Percentiles rank a stretch among this genome's conserved stretches.
Evolutionary conservation across 257 asterid genomes (phyloP).

Genomic region (Salvia hispanica): DNA sequence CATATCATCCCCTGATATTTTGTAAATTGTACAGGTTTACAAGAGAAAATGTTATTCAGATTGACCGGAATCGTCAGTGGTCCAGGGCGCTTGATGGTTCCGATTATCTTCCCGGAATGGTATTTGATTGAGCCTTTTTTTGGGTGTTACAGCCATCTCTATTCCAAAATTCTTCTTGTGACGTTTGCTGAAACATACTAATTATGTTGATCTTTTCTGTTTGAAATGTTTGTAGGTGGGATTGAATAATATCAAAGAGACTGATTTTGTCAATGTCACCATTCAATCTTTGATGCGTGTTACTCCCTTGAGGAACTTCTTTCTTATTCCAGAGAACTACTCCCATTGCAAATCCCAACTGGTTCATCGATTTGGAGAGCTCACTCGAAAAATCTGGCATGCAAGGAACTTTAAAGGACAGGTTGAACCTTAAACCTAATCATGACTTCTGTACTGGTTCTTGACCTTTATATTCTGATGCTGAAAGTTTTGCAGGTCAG

Average conservation of each 20-base stretch:
- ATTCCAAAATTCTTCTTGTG: no score
- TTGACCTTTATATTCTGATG: constrained; percentile 30
- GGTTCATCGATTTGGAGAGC: constrained; percentile 96
- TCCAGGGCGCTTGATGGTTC: constrained; percentile 99
- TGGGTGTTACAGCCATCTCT: constrained; percentile 4
- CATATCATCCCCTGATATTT: constrained; percentile 14
- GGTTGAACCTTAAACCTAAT: constrained; percentile 45
- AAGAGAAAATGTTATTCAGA: constrained; percentile 70
- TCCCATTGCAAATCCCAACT: constrained; percentile 81
- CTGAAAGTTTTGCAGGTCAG: constrained; percentile 72
- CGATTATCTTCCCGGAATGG: constrained; percentile 99
- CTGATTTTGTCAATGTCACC: constrained; percentile 93
- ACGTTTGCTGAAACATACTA: constrained; percentile 4
- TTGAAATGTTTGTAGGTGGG: constrained; percentile 69
- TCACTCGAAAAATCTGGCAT: constrained; percentile 96
- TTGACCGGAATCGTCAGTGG: constrained; percentile 86
- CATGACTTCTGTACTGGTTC: background rate
- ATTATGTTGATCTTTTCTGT: constrained; percentile 5
- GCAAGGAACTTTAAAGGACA: constrained; percentile 94
- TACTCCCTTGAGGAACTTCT: constrained; percentile 96
- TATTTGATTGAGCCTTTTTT: constrained; percentile 31
- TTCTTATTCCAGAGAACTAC: constrained; percentile 90
- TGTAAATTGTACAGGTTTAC: constrained; percentile 57
- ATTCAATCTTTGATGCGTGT: constrained; percentile 97
- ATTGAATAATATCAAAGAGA: constrained; percentile 90